These are phyloP conservation scores for Ophiostoma populinum DNA, from an alignment of 2,329 filamentous ascomycete genomes.

Conservation along the genomic window DNA sequence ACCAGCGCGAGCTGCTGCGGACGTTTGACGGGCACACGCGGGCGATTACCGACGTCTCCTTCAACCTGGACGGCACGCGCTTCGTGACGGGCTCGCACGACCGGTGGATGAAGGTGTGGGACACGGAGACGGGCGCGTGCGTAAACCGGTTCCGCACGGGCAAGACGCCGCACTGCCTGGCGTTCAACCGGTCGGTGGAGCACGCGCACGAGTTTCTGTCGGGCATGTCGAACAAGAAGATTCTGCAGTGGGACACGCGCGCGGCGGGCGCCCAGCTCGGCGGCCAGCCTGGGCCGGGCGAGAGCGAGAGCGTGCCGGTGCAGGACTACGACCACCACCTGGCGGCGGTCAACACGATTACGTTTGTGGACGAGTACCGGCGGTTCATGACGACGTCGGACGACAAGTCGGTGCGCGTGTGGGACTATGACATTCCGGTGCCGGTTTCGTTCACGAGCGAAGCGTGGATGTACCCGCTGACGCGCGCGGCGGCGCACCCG, in stretches of 20 bases:
- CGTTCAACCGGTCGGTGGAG: slow-evolving; percentile 71
- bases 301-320: slow-evolving; percentile 53
- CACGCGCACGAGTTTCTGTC: slow-evolving; percentile 80
- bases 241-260: slow-evolving; percentile 87
- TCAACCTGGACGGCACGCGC: slow-evolving; percentile 64
- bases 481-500: slow-evolving; percentile 67
- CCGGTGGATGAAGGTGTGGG: slow-evolving; percentile 93
- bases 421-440: slow-evolving; percentile 97
- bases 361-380: slow-evolving; percentile 84
- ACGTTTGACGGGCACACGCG: slow-evolving; percentile 88
- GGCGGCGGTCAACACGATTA: slow-evolving; percentile 94
- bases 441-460: slow-evolving; percentile 98
- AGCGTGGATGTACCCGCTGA: slow-evolving; percentile 95
- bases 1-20: slow-evolving; percentile 71
- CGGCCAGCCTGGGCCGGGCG: not conserved
- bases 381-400: slow-evolving; percentile 97
- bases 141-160: slow-evolving; percentile 79
- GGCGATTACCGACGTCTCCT: slow-evolving; percentile 75
- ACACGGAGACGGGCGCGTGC: slow-evolving; percentile 86
- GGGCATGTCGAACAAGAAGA: slow-evolving; percentile 98
- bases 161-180: slow-evolving; percentile 86
- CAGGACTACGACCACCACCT: slow-evolving; percentile 98
- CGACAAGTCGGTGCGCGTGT: slow-evolving; percentile 87
- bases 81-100: slow-evolving; percentile 91
- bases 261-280: slow-evolving; percentile 18